These are phyloP conservation scores for Linanthus parryae DNA, from an alignment of 148 eudicot species.

Conservation along the genomic window DNA sequence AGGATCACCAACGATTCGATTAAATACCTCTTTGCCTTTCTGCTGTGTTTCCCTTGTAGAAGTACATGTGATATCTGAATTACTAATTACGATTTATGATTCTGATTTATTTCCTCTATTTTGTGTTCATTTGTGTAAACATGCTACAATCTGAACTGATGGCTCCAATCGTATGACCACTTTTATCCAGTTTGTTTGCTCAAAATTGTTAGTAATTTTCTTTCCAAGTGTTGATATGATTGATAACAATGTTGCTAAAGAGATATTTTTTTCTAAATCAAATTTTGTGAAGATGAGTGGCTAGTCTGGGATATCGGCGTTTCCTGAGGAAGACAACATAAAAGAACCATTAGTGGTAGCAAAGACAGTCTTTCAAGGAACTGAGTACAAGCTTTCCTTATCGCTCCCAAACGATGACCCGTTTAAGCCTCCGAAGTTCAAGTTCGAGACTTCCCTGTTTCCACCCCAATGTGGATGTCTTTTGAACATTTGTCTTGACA, in stretches of 20 bases:
- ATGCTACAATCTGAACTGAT: slow-evolving; percentile 96
- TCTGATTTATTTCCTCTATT: not conserved
- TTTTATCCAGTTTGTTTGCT: not conserved
- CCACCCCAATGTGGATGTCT: slow-evolving; percentile 87
- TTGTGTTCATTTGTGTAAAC: slow-evolving; percentile 7
- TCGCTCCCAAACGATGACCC: slow-evolving; percentile 81
- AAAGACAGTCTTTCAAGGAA: slow-evolving; percentile 97
- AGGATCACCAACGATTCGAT: too few relatives aligned
- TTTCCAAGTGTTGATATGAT: not conserved
- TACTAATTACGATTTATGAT: too few relatives aligned
- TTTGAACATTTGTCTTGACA: slow-evolving; percentile 89
- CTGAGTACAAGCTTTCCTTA: slow-evolving; percentile 80
- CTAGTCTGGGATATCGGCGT: slow-evolving; percentile 84
- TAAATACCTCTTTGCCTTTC: too few relatives aligned
- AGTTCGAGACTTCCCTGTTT: slow-evolving; percentile 84
- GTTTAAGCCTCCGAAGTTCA: slow-evolving; percentile 89
- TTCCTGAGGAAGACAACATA: slow-evolving; percentile 96
- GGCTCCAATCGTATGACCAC: slow-evolving; percentile 75
- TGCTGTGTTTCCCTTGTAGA: too few relatives aligned
- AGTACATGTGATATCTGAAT: too few relatives aligned
- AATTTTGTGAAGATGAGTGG: slow-evolving; percentile 75
- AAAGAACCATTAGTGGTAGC: slow-evolving; percentile 92
- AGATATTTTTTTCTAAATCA: too few relatives aligned
- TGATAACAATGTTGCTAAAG: too few relatives aligned
- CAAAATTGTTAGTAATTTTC: too few relatives aligned